Evolutionary conservation across 139 green algal species (phyloP), one percentile per base, ranked within the genome.

Genomic region (Auxenochlorella protothecoides): DNA sequence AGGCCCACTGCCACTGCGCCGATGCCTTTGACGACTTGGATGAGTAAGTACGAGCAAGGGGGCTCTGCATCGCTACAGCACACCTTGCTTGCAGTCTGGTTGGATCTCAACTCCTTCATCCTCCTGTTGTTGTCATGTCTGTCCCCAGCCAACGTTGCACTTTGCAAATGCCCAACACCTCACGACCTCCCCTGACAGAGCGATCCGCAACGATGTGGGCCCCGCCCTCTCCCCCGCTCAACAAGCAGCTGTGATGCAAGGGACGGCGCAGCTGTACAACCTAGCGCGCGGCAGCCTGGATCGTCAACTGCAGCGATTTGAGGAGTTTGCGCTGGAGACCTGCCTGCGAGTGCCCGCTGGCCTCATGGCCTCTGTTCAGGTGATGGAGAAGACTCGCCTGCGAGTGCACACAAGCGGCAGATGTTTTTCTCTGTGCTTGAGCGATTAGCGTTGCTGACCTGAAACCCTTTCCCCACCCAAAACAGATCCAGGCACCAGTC

Each of bases 301-400:
- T 5, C 15, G 27, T 0, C 66, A 77, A 55, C 55, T 84, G 70
- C 53, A 76, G 12, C 69, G 65, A 51, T 84, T 84, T 70, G 79
- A 84, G 72, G 27, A 63, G 15, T 72, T 79, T 51, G 79, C 72
- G 10, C 67, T 84, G 66, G 70, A 76, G 64, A 74, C 69, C 4
- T 79, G 73, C 63, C 64, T 84, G 51, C 69, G 27, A 44, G 27
- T 44, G 27, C 27, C 27, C 27, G 27, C 27, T 44, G 27, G 27
- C 27, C 27, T 44, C 27, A 44, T 44, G 27, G 27, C 27, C 27
- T 44, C 27, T 44, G 27, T 44, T 44, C 27, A 44, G 27, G 27
- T 44, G 27, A 44, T 44, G 27, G 27, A 44, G 27, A 44, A 44
- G 27, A 44, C 27, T 44, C 27, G 27, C 27, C 27, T 44, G 27